Percentiles rank a stretch among this genome's conserved stretches.
phyloP scores from a whole-genome alignment of 257 asterid species.

The Solanum sparsipilum region DNA sequence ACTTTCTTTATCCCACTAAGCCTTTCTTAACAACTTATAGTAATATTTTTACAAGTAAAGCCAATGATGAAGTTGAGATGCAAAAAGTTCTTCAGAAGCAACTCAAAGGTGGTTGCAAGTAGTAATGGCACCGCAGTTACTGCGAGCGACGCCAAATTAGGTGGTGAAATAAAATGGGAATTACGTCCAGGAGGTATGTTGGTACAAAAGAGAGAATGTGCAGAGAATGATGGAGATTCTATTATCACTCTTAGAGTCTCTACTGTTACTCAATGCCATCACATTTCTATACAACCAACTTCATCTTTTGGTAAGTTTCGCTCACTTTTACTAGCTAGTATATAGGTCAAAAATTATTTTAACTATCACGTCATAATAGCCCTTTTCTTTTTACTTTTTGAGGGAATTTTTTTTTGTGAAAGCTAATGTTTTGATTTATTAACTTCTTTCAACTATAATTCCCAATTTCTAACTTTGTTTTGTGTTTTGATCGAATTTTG shows the following conservation, averaged over 20 bases:
- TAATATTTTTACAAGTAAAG: neutral
- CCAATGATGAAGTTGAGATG: slow-evolving; percentile 52
- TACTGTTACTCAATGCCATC: slow-evolving; percentile 45
- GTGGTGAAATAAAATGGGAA: slow-evolving; percentile 65
- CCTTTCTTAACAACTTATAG: neutral
- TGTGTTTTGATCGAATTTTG: neutral
- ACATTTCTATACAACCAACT: slow-evolving; percentile 43
- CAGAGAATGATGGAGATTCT: slow-evolving; percentile 19
- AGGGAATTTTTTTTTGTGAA: neutral
- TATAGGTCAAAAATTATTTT: neutral
- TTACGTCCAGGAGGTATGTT: slow-evolving; percentile 87
- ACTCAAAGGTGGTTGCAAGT: slow-evolving; percentile 23
- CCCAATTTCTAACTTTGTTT: neutral
- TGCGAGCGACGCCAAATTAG: neutral
- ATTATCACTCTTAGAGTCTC: slow-evolving; percentile 51
- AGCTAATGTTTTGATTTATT: neutral
- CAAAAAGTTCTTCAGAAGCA: slow-evolving; percentile 53
- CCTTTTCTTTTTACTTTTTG: neutral
- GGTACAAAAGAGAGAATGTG: slow-evolving; percentile 56
- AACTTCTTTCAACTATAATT: neutral
- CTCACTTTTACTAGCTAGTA: neutral
- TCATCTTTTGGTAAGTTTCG: slow-evolving; percentile 64
- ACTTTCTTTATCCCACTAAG: neutral
- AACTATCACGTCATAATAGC: neutral
- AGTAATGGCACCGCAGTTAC: neutral